These are phyloP conservation scores for Haplographium delicatum DNA, from an alignment of 495 filamentous ascomycete genomes.

Conservation along the genomic window DNA sequence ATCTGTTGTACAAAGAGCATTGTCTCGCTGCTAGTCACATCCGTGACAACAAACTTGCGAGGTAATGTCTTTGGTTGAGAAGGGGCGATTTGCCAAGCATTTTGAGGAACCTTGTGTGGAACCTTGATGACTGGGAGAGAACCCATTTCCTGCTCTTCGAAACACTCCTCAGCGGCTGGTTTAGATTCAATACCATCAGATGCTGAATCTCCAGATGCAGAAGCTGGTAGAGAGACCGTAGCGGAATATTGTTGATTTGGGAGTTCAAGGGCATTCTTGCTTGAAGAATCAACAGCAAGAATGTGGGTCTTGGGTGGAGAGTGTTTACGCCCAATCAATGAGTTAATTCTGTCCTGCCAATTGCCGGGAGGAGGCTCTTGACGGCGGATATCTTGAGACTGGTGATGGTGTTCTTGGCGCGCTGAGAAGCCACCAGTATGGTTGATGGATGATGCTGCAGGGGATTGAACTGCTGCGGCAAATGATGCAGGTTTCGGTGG, in stretches of 20 bases:
- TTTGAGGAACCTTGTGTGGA: conserved; percentile 53
- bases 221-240: conserved; percentile 52
- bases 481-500: conserved; percentile 44
- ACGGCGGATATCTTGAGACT: conserved; percentile 20
- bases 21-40: conserved; percentile 35
- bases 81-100: conserved; percentile 33
- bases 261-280: conserved; percentile 54
- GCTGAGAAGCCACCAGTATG: conserved; percentile 12
- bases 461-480: conserved; percentile 49
- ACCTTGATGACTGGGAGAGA: conserved; percentile 66
- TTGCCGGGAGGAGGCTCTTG: conserved; percentile 21
- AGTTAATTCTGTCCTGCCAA: conserved; percentile 76
- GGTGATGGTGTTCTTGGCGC: conserved; percentile 14
- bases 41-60: conserved; percentile 29
- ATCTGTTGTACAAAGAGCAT: conserved; percentile 35
- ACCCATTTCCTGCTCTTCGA: conserved; percentile 78
- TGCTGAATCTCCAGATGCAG: conserved; percentile 14
- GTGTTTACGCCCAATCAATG: conserved; percentile 60
- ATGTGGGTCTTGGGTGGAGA: conserved; percentile 47
- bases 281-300: conserved; percentile 51
- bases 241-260: conserved; percentile 42
- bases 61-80: conserved; percentile 30
- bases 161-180: conserved; percentile 71
- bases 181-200: conserved; percentile 40
- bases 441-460: conserved; percentile 24